These are phyloP conservation scores for Solanum hybrid DNA, from an alignment of 305 asterid genomes.

Conservation along the genomic window DNA sequence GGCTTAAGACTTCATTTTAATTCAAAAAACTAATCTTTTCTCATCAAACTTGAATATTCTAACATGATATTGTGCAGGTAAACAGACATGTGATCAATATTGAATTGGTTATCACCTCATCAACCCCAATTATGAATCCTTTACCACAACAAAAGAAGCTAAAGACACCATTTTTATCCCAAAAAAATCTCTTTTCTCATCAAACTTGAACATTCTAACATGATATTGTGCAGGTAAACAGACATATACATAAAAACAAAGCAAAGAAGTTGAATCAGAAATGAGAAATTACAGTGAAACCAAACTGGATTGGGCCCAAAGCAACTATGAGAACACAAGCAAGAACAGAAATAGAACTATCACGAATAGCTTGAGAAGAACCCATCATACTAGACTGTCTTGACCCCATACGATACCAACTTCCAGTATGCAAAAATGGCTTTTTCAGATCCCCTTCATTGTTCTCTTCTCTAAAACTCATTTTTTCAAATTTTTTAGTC, in stretches of 20 bases:
- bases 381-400: constrained; percentile 75
- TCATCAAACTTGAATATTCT: neutral
- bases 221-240: constrained; percentile 3
- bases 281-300: constrained; percentile 60
- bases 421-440: constrained; percentile 89
- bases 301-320: constrained; percentile 94
- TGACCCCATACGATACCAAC: constrained; percentile 93
- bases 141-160: neutral
- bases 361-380: constrained; percentile 73
- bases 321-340: constrained; percentile 97
- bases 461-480: constrained; percentile 73
- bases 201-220: neutral
- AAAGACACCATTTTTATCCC: neutral
- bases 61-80: neutral
- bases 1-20: neutral
- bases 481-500: neutral
- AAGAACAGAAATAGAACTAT: constrained; percentile 74
- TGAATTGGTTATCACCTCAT: neutral
- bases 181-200: neutral
- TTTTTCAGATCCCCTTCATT: constrained; percentile 65
- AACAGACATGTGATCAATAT: neutral
- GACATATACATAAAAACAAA: neutral
- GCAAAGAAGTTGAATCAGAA: neutral
- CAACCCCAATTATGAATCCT: neutral
- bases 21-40: neutral